phyloP scores from a whole-genome alignment of 1,284 basidiomycete genomes.

The Neotropicomus parvogracilis region DNA sequence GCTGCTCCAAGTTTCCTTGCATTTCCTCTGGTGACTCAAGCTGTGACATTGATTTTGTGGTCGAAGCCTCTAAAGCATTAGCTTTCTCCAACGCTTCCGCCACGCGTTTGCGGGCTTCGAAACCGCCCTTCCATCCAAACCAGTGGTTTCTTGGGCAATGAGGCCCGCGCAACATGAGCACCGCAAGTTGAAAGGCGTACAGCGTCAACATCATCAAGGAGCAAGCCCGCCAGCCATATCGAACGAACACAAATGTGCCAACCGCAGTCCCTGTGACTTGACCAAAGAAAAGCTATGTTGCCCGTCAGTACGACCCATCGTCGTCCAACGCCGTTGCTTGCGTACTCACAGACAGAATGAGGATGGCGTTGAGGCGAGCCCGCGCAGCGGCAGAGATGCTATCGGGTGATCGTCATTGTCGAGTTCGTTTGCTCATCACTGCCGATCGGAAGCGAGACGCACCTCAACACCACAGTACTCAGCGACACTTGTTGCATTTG shows the following conservation, averaged over 20 bases:
- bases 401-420: constrained; percentile 1
- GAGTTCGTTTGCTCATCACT: background rate
- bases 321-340: background rate
- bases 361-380: constrained; percentile 60
- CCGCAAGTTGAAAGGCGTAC: constrained; percentile 42
- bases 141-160: constrained; percentile 49
- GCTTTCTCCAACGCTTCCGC: constrained; percentile 11
- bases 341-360: constrained; percentile 50
- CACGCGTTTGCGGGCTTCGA: constrained; percentile 35
- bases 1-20: background rate
- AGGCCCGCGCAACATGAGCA: constrained; percentile 53
- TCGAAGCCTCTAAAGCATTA: background rate
- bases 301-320: background rate
- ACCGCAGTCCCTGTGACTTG: constrained; percentile 66
- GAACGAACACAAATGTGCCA: constrained; percentile 56
- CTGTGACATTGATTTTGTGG: background rate
- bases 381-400: constrained; percentile 55
- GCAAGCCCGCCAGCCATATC: constrained; percentile 57
- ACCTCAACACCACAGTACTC: constrained; percentile 39
- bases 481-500: constrained; percentile 43
- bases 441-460: background rate
- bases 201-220: constrained; percentile 51
- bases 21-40: constrained; percentile 4
- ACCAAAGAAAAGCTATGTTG: constrained; percentile 48
- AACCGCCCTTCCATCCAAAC: constrained; percentile 56